phyloP scores from a whole-genome alignment of 2,329 filamentous ascomycete species.

The Ramichloridium luteum region DNA sequence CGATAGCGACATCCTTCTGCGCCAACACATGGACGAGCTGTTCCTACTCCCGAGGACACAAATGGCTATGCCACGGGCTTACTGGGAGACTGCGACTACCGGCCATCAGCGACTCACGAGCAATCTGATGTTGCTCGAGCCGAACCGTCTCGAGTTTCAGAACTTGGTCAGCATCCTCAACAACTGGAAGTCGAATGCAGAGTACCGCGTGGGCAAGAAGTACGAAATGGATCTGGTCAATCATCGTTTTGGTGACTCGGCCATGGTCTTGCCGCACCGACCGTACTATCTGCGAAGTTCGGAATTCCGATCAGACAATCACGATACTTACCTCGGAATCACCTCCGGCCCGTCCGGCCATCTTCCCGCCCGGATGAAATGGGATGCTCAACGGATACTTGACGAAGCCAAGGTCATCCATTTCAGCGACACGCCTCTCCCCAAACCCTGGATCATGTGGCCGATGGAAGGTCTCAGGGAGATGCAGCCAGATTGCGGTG shows the following conservation, averaged over 20 bases:
- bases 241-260: constrained; percentile 45
- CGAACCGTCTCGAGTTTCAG: constrained; percentile 42
- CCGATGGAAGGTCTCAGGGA: constrained; percentile 28
- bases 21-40: constrained; percentile 55
- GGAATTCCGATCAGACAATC: constrained; percentile 48
- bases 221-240: constrained; percentile 41
- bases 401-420: constrained; percentile 55
- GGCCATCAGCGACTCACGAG: constrained; percentile 41
- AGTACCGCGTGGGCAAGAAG: constrained; percentile 22
- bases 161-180: constrained; percentile 27
- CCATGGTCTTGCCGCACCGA: constrained; percentile 53
- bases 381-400: constrained; percentile 46
- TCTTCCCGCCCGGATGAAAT: constrained; percentile 28
- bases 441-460: constrained; percentile 50
- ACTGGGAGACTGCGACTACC: constrained; percentile 48
- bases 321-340: constrained; percentile 42
- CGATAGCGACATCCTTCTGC: constrained; percentile 52
- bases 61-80: constrained; percentile 58
- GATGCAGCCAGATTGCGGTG: constrained; percentile 34
- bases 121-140: constrained; percentile 51
- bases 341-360: constrained; percentile 29
- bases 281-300: constrained; percentile 49
- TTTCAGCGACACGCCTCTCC: constrained; percentile 60
- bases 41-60: constrained; percentile 49
- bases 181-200: constrained; percentile 29